Base-by-base conservation (phyloP, 495 filamentous ascomycete species). In the Penicillium herquei region DNA sequence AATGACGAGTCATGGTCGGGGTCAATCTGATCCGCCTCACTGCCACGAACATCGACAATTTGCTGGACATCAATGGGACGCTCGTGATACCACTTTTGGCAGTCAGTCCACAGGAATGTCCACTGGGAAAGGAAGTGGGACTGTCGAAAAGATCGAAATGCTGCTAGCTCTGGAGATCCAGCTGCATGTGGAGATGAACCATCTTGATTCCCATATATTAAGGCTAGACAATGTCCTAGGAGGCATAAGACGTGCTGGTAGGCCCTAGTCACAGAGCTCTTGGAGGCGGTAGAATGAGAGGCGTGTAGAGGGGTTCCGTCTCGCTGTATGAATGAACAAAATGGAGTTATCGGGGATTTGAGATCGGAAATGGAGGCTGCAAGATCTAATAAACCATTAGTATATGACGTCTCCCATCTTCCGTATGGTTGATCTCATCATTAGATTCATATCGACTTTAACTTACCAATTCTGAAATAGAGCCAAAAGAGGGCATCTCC, bases 41-140 rank as follows among this genome's bases (percentile, higher is more conserved):
- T 53, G 11, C 64, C 64, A 6, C 64, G 64, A 3, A 67, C 47
- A 31, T 67, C 64, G 3, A 67, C 64, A 11, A 65, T 67, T 33
- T 65, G 65, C 12, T 67, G 55, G 7, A 50, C 56, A 16, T 65
- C 50, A 3, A 58, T 49, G 3, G 65, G 62, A 11, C 65, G 65
- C 13, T 67, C 65, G 13, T 67, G 65, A 48, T 67, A 67, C 62
- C 62, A 67, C 54, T 65, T 67, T 39, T 67, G 65, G 13, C 65
- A 67, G 35, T 65, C 65, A 7, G 51, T 56, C 65, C 65, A 67
- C 9, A 67, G 65, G 16, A 60, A 60, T 11, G 62, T 65, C 65
- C 65, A 67, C 31, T 65, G 56, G 1, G 62, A 67, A 3, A 67
- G 52, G n/a, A 59, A 62, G 31, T 62, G 62, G 1, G 64, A 67